Evolutionary conservation across 1,139 yeast genomes (phyloP), one percentile per base, ranked within the genome.

Genomic region (Kodamaea anthophila): DNA sequence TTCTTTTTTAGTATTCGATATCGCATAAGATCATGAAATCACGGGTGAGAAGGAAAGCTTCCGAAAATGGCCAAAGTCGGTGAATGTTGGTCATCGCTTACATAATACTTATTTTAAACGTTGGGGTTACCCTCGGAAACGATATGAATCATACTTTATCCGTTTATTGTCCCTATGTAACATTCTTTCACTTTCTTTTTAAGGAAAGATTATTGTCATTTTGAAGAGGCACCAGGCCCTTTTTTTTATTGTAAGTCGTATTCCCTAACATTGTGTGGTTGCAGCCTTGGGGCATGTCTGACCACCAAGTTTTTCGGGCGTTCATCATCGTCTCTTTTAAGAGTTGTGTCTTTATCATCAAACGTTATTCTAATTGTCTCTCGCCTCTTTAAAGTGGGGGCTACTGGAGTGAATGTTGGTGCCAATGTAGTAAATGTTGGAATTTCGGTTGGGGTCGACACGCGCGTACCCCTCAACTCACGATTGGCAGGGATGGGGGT

Each of bases 401-500:
- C 38, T 6, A 37, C 29, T 8, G 51, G 53, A 4, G 47, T 42
- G 35, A 44, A 46, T 18, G 51, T 38, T 8, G 53, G 49, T n/a
- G 33, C 24, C 19, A 45, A 33, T 15, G 48, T 41, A 22, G 49
- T 37, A 27, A 47, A 47, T 5, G 43, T 30, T n/a, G 39, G 32
- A 5, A 42, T 35, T 3, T 38, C 33, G 4, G 34, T 14, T 15
- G 31, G 10, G 18, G 39, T 32, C 12, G 37, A 18, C 15, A 34
- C 18, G 10, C 33, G 20, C 10, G 24, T 29, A 2, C 53, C 52
- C 29, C 42, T 46, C 23, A 52, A 42, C 21, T 41, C 43, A 12
- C 43, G 29, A 29, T 53, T 42, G 13, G 58, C 58, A 5, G 58
- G 58, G 9, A 54, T 40, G 5, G 58, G 56, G 2, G 59, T 51